Evolutionary conservation across 2,329 filamentous ascomycete genomes (phyloP).

Genomic region (Scleromitrula shiraiana): DNA sequence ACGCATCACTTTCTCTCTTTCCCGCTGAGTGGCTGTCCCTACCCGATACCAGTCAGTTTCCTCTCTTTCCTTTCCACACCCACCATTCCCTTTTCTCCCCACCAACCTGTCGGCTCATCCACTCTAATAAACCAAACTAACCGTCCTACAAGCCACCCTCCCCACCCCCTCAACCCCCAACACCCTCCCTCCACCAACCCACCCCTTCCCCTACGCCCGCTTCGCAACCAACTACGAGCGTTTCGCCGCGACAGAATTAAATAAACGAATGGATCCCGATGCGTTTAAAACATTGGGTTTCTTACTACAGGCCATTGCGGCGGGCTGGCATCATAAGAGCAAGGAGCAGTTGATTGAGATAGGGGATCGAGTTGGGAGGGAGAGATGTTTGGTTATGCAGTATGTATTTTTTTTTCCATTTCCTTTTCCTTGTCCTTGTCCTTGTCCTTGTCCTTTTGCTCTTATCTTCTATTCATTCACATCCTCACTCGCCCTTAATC

Average conservation of each 20-base stretch:
- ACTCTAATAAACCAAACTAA: background rate
- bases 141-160: constrained; percentile 23
- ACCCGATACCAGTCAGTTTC: constrained; percentile 49
- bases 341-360: constrained; percentile 56
- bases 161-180: constrained; percentile 38
- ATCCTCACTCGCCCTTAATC: background rate
- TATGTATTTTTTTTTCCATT: background rate
- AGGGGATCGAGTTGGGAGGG: constrained; percentile 60
- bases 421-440: background rate
- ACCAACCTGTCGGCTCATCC: constrained; percentile 54
- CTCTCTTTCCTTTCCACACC: constrained; percentile 33
- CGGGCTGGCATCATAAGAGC: constrained; percentile 72
- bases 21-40: constrained; percentile 50
- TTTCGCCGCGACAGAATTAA: constrained; percentile 71
- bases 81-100: constrained; percentile 26
- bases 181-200: constrained; percentile 28
- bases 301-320: constrained; percentile 68
- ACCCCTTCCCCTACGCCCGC: constrained; percentile 33
- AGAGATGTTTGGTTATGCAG: constrained; percentile 70
- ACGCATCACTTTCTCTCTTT: constrained; percentile 61
- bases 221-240: constrained; percentile 76
- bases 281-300: constrained; percentile 61
- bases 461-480: no score
- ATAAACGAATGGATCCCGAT: constrained; percentile 55
- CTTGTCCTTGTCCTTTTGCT: background rate